phyloP scores from a whole-genome alignment of 2,329 filamentous ascomycete species.

The Akanthomyces lecanii region DNA sequence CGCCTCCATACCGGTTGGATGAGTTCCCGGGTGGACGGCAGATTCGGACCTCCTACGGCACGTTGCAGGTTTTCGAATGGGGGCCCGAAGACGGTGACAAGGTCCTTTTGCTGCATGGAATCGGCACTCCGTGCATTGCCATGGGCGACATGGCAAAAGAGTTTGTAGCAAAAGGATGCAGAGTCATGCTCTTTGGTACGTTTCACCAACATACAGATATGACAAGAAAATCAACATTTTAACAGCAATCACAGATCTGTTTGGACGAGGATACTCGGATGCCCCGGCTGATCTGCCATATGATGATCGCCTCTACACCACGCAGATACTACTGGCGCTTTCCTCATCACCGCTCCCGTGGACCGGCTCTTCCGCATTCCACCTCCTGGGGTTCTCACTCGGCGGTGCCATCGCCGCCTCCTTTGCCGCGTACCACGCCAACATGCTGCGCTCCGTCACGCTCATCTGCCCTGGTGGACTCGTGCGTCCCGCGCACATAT shows the following conservation, averaged over 20 bases:
- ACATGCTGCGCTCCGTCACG: conserved; percentile 58
- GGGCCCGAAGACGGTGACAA: conserved; percentile 67
- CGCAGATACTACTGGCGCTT: conserved; percentile 62
- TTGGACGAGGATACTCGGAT: conserved; percentile 74
- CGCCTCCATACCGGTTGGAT: conserved; percentile 63
- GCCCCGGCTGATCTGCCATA: conserved; percentile 56
- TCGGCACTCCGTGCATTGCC: conserved; percentile 71
- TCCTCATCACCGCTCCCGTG: conserved; percentile 58
- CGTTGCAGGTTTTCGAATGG: conserved; percentile 73
- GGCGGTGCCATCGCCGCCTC: conserved; percentile 69
- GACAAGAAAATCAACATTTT: background rate
- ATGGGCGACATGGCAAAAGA: conserved; percentile 62
- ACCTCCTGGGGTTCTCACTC: conserved; percentile 73
- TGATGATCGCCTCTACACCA: conserved; percentile 60
- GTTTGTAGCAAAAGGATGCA: conserved; percentile 61
- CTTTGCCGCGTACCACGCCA: conserved; percentile 66
- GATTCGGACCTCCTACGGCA: conserved; percentile 66
- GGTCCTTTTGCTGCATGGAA: conserved; percentile 74
- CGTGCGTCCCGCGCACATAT: conserved; percentile 59
- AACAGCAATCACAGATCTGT: conserved; percentile 52
- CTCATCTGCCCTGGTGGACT: conserved; percentile 67
- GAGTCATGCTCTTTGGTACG: conserved; percentile 74
- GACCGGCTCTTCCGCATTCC: conserved; percentile 55
- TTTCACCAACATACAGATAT: conserved; percentile 20
- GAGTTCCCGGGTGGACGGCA: conserved; percentile 65